Base-by-base conservation (phyloP, 2,329 filamentous ascomycete species). In the Claviceps sp. region DNA sequence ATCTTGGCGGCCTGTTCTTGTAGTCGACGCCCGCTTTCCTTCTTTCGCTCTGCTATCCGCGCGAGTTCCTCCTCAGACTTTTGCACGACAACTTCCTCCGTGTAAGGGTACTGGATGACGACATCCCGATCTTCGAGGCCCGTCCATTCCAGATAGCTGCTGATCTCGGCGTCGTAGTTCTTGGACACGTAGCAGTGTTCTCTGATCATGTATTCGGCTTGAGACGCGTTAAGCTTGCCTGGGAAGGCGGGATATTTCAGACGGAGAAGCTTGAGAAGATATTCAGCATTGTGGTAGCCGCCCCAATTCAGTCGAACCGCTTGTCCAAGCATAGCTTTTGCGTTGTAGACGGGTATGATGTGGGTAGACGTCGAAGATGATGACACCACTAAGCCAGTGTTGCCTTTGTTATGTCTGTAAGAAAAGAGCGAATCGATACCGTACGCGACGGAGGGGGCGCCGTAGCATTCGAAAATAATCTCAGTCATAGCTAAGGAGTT, bases 1-100 rank as follows among this genome's bases (percentile, higher is more conserved):
- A 96, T 95, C 68, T 95, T 97, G 9, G 91, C 91, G 0, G 93
- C 93, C 67, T 98, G 93, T 61, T 96, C 89, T 66, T 98, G 93
- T 26, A 98, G 65, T 45, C 94, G 78, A 56, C 93, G 78, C 0
- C 93, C 93, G 59, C 88, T 93, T 68, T 98, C 93, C 66, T 94
- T 95, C 63, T 95, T 88, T 64, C 91, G 85, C 72, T 98, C 93
- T 11, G 91, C 89, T 56, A 94, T 88, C 42, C 82, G 78, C 2
- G 87, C 88, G 16, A 98, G 77, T 66, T 98, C 93, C 65, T 97
- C 93, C 62, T 95, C 88, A 1, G 85, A 93, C 71, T 98, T 98
- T 64, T 95, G 87, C 0, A 90, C 70, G 1, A 96, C 74, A 2
- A 97, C 75, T 57, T 95, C 90, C 67, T 98, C 93, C 0, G 88